Percentiles rank a stretch among this genome's conserved stretches.
These are phyloP conservation scores for Pythium scleroteichum DNA, from an alignment of 352 stramenopile species.

Conservation along the genomic window DNA sequence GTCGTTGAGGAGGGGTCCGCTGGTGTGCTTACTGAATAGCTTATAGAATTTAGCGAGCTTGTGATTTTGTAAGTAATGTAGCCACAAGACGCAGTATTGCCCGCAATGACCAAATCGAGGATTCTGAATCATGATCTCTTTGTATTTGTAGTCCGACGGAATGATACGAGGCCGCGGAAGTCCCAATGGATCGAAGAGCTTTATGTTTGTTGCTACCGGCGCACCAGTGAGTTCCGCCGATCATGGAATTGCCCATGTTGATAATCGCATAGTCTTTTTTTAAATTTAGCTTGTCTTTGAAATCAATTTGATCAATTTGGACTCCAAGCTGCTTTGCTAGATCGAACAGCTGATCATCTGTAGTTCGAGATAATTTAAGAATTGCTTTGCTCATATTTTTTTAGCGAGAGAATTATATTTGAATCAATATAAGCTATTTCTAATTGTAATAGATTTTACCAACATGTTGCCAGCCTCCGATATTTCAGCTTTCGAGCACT, in stretches of 20 bases:
- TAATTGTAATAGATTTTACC: too few species aligned
- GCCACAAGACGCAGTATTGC: slow-evolving; percentile 21
- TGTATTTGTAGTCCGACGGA: slow-evolving; percentile 14
- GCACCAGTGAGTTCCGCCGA: slow-evolving; percentile 11
- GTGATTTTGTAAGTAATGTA: slow-evolving; percentile 24
- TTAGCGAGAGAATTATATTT: slow-evolving; percentile 7
- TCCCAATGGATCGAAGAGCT: slow-evolving; percentile 18
- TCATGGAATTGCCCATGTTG: neutral
- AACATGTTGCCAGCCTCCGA: slow-evolving; percentile 19
- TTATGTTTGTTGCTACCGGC: slow-evolving; percentile 22
- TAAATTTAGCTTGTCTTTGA: too few species aligned
- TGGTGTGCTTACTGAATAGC: too few species aligned
- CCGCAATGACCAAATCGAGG: slow-evolving; percentile 24
- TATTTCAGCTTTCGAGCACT: slow-evolving; percentile 26
- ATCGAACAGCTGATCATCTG: slow-evolving; percentile 18
- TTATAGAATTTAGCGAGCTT: slow-evolving; percentile 3
- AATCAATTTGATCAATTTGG: slow-evolving; percentile 6
- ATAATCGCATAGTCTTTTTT: too few species aligned
- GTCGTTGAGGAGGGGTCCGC: too few species aligned
- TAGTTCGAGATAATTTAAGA: slow-evolving; percentile 24
- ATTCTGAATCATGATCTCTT: slow-evolving; percentile 20
- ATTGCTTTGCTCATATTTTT: slow-evolving; percentile 24
- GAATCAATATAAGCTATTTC: slow-evolving; percentile 21
- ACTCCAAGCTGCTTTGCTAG: slow-evolving; percentile 18
- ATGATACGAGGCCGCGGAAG: slow-evolving; percentile 7